A percentile compares a stretch with the other conserved stretches of the same genome.
These are phyloP conservation scores for Alternaria brassicicola DNA, from an alignment of 2,329 filamentous ascomycete species.

Conservation along the genomic window DNA sequence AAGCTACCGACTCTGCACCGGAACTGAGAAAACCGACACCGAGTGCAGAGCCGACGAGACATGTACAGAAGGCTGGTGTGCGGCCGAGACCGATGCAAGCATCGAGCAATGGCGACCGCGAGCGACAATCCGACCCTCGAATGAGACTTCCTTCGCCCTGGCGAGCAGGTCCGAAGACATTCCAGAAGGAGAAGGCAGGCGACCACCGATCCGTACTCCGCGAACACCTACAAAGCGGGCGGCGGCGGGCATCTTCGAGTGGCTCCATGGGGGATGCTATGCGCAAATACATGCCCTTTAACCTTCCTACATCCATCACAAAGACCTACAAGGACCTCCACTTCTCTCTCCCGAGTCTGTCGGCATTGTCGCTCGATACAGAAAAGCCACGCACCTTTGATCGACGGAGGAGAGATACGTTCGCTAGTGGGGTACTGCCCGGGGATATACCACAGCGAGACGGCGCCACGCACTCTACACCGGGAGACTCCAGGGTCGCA, in stretches of 20 bases:
- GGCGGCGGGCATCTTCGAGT: conserved; percentile 50
- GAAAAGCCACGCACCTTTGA: conserved; percentile 12
- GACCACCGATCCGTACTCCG: conserved; percentile 47
- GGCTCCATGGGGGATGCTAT: conserved; percentile 40
- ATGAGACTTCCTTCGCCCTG: conserved; percentile 54
- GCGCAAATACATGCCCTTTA: conserved; percentile 48
- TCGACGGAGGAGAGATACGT: conserved; percentile 25
- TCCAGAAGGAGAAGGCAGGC: conserved; percentile 38
- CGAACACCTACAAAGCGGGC: conserved; percentile 46
- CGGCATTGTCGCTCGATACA: conserved; percentile 35
- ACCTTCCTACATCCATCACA: conserved; percentile 43
- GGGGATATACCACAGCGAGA: conserved; percentile 31
- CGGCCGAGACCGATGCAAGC: background rate
- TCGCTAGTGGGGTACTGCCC: conserved; percentile 10
- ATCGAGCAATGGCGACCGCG: conserved; percentile 9
- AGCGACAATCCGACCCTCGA: conserved; percentile 18
- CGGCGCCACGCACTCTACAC: conserved; percentile 20
- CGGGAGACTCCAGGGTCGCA: conserved; percentile 11
- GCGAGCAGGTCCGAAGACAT: conserved; percentile 48
- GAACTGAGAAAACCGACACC: background rate
- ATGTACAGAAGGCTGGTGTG: background rate
- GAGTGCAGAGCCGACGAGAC: background rate
- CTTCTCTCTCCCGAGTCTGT: conserved; percentile 46
- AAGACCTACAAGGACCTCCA: conserved; percentile 46
- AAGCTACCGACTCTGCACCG: conserved; percentile 11